Conservation (phyloP, 768 basidiomycete species). For the Pleurotus cornucopiae region DNA sequence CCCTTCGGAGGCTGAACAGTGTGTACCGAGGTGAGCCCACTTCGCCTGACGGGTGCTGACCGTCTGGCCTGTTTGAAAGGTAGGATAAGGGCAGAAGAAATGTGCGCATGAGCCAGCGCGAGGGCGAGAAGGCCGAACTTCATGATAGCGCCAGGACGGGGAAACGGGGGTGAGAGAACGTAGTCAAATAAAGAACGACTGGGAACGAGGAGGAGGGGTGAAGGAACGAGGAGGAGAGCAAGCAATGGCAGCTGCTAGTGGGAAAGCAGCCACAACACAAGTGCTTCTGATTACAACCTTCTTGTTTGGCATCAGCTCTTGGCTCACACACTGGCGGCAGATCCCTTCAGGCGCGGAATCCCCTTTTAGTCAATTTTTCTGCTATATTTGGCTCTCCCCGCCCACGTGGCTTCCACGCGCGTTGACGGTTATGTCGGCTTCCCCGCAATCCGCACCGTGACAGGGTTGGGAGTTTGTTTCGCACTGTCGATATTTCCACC, state of each 20-base stretch:
- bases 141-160: conserved; percentile 31
- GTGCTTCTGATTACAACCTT: conserved; percentile 10
- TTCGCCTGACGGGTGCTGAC: conserved; percentile 25
- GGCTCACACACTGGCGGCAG: conserved; percentile 8
- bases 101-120: conserved; percentile 30
- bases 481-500: conserved; percentile 7
- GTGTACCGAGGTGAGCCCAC: conserved; percentile 15
- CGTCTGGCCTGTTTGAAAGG: conserved; percentile 44
- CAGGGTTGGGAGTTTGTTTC: too few relatives aligned
- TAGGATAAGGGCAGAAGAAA: conserved; percentile 39
- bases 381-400: background rate
- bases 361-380: background rate
- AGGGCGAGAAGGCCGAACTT: conserved; percentile 31
- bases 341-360: background rate
- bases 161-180: conserved; percentile 22
- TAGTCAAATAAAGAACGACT: conserved; percentile 15
- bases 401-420: background rate
- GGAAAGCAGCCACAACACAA: background rate
- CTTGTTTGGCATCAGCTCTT: conserved; percentile 16
- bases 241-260: conserved; percentile 8
- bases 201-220: conserved; percentile 15
- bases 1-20: conserved; percentile 13
- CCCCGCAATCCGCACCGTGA: conserved; percentile 13
- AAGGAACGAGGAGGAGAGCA: conserved; percentile 9
- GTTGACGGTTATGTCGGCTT: background rate